Conservation (phyloP, 2,329 filamentous ascomycete genomes). For the Exophiala dermatitidis region DNA sequence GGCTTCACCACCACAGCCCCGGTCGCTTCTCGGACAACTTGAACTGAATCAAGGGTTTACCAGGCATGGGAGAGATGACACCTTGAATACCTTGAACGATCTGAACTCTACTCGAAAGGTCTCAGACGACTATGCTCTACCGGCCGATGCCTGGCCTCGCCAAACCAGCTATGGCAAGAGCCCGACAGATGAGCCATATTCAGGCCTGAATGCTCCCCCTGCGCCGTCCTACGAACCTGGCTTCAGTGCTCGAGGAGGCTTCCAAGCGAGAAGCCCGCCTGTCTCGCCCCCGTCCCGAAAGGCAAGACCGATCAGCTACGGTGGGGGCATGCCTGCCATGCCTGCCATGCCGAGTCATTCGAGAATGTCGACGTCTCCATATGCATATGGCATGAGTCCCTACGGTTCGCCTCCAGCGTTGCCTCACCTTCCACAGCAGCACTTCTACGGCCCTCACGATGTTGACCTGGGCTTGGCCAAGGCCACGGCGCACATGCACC, state of each 20-base stretch:
- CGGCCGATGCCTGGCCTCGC: constrained; percentile 17
- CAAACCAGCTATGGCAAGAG: constrained; percentile 16
- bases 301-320: constrained; percentile 39
- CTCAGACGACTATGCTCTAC: constrained; percentile 26
- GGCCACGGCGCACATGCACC: constrained; percentile 19
- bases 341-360: constrained; percentile 29
- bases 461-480: constrained; percentile 53
- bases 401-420: constrained; percentile 51
- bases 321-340: constrained; percentile 34
- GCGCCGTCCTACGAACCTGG: constrained; percentile 38
- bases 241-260: constrained; percentile 34
- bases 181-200: constrained; percentile 18
- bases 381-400: constrained; percentile 36
- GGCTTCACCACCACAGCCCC: constrained; percentile 7
- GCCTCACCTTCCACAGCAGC: constrained; percentile 66
- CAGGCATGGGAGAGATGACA: constrained; percentile 7
- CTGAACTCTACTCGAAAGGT: constrained; percentile 23
- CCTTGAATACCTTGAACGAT: constrained; percentile 16
- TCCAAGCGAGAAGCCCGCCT: constrained; percentile 37
- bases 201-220: constrained; percentile 27
- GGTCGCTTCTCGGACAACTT: constrained; percentile 16
- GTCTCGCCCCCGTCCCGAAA: constrained; percentile 37
- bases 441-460: constrained; percentile 70
- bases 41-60: constrained; percentile 13
- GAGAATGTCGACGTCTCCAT: constrained; percentile 27